These are phyloP conservation scores for Dunaliella primolecta DNA, from an alignment of 139 green algal genomes.

Conservation along the genomic window DNA sequence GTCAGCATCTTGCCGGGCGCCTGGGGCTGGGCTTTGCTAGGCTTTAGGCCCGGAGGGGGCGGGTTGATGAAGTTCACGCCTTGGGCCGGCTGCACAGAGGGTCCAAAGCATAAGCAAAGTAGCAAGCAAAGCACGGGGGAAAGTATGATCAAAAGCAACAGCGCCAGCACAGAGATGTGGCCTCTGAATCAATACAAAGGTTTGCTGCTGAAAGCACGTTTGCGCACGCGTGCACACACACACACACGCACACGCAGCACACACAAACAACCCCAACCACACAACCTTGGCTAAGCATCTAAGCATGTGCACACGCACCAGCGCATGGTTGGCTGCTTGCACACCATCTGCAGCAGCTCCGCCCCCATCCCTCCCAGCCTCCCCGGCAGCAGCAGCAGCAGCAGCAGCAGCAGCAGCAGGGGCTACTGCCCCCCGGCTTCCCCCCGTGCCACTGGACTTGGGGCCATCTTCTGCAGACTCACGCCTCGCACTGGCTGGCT, in stretches of 20 bases:
- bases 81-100: neutral
- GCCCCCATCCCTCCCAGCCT: neutral
- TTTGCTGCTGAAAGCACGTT: neutral
- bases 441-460: too few species aligned
- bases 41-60: slow-evolving; percentile 23
- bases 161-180: neutral
- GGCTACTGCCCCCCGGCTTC: neutral
- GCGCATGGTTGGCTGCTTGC: neutral
- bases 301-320: neutral
- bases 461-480: neutral
- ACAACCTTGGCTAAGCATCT: neutral
- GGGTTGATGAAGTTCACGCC: slow-evolving; percentile 23
- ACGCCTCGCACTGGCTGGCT: neutral
- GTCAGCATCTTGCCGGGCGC: slow-evolving; percentile 50
- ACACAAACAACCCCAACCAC: neutral
- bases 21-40: slow-evolving; percentile 43
- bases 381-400: neutral
- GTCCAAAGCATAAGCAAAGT: slow-evolving; percentile 3
- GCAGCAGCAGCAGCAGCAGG: neutral
- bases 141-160: neutral
- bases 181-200: neutral
- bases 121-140: neutral
- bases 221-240: neutral
- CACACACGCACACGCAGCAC: neutral
- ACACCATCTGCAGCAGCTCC: neutral